Evolutionary conservation across 495 filamentous ascomycete species (phyloP).

Genomic region (Penicillium taxi): DNA sequence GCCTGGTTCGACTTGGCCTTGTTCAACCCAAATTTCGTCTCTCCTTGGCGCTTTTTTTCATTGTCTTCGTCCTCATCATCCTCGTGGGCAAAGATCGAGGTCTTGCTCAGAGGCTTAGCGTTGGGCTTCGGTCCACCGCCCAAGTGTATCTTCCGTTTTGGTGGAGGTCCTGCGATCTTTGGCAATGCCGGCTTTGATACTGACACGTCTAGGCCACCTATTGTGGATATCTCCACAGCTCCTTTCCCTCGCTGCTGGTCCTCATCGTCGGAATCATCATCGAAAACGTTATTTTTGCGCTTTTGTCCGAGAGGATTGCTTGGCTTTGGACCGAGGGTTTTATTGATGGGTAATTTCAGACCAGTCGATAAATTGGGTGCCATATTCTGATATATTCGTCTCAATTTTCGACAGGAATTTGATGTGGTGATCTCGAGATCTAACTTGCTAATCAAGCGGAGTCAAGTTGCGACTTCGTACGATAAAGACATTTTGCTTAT

Average conservation of each 20-base stretch:
- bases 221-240: slow-evolving; percentile 31
- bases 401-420: no score
- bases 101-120: slow-evolving; percentile 32
- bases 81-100: slow-evolving; percentile 36
- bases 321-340: slow-evolving; percentile 14
- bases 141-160: slow-evolving; percentile 32
- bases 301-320: slow-evolving; percentile 30
- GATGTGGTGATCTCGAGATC: no score
- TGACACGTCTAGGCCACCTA: slow-evolving; percentile 33
- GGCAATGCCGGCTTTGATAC: slow-evolving; percentile 8
- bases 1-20: slow-evolving; percentile 12
- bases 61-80: slow-evolving; percentile 29
- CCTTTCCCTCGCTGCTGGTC: slow-evolving; percentile 20
- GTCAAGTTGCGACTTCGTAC: no score
- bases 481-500: no score
- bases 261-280: slow-evolving; percentile 38
- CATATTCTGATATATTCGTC: slow-evolving; percentile 13
- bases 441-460: neutral
- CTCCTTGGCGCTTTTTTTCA: slow-evolving; percentile 13
- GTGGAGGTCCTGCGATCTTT: slow-evolving; percentile 18
- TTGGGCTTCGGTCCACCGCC: slow-evolving; percentile 15
- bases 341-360: slow-evolving; percentile 50
- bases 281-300: slow-evolving; percentile 46
- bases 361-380: slow-evolving; percentile 47
- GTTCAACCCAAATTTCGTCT: slow-evolving; percentile 15